Base-by-base conservation (phyloP, 768 basidiomycete genomes). In the Mycena sanguinolenta region DNA sequence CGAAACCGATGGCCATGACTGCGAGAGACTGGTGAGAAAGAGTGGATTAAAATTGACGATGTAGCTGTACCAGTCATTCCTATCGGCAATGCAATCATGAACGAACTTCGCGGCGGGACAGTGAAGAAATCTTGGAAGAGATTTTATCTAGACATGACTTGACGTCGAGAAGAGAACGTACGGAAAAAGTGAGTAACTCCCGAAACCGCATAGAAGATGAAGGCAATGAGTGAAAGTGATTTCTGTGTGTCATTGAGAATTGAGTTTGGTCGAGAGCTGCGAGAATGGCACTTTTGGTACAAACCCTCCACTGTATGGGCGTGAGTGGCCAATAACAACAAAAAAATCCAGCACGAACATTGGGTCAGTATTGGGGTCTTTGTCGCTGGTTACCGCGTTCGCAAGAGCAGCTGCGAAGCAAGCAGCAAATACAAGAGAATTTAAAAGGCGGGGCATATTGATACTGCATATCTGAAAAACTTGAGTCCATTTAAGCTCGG, bases 31-130 rank as follows among this genome's bases (percentile, higher is more conserved):
- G 52, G 61, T 10, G 38, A 55, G 38, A 36, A 21, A 27, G 17
- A 39, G 27, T 9, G 28, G 30, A 44, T 7, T 4, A 13, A 27
- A 27, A 57, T n/a, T 42, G 2, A 53, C 4, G n/a, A 1, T 7
- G 7, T 5, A 68, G 58, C 17, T 27, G 49, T 50, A 75, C 74
- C 54, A 6, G 65, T 68, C 75, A 75, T 74, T 34, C 75, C 75
- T 13, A 75, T 38, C 2, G 67, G 62, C 58, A 75, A 59, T 3
- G 67, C 36, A 44, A 71, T 44, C 55, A 75, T 73, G n/a, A 75
- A 67, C 17, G 60, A 63, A 59, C 61, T 54, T 25, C 57, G 50
- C 14, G 54, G 64, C 21, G 16, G 25, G 10, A 67, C 27, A 14
- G 55, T 52, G 19, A 65, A 59, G 58, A 34, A 55, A 34, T 61